These are phyloP conservation scores for Agaricus sinodeliciosus DNA, from an alignment of 768 basidiomycete species.

Conservation along the genomic window DNA sequence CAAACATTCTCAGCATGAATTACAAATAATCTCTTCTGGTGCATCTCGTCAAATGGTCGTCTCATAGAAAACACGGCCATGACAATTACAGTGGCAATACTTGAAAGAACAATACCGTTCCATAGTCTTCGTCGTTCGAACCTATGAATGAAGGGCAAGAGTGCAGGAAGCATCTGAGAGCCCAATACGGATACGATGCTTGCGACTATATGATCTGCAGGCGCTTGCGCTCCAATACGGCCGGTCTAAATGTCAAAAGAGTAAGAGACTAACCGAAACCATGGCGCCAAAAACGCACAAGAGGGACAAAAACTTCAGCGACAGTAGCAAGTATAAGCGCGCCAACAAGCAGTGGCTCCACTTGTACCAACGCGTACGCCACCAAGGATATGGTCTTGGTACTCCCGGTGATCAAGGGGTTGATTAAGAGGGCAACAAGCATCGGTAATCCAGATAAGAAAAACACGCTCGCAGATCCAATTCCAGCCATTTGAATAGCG, in stretches of 20 bases:
- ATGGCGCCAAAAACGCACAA: constrained; percentile 39
- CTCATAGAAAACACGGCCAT: constrained; percentile 58
- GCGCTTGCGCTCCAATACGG: constrained; percentile 73
- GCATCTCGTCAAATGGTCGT: constrained; percentile 71
- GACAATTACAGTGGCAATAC: constrained; percentile 37
- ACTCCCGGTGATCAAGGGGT: constrained; percentile 29
- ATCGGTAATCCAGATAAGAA: constrained; percentile 58
- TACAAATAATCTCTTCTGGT: constrained; percentile 83
- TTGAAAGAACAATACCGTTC: constrained; percentile 36
- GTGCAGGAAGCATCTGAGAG: constrained; percentile 51
- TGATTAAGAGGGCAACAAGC: constrained; percentile 43
- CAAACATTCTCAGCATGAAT: constrained; percentile 83
- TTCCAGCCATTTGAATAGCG: constrained; percentile 50
- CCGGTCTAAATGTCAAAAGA: constrained; percentile 53
- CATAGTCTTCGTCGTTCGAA: constrained; percentile 38
- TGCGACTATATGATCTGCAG: constrained; percentile 85
- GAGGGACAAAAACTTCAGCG: constrained; percentile 84
- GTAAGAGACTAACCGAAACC: not conserved
- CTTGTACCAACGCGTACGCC: constrained; percentile 58
- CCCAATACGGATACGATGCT: constrained; percentile 58
- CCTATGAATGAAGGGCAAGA: constrained; percentile 69
- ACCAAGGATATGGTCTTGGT: constrained; percentile 41
- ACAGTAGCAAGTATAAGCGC: constrained; percentile 52
- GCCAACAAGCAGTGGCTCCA: constrained; percentile 50
- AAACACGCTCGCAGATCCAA: constrained; percentile 76